phyloP scores from a whole-genome alignment of 2,329 filamentous ascomycete genomes.

The Hypomyces perniciosus region DNA sequence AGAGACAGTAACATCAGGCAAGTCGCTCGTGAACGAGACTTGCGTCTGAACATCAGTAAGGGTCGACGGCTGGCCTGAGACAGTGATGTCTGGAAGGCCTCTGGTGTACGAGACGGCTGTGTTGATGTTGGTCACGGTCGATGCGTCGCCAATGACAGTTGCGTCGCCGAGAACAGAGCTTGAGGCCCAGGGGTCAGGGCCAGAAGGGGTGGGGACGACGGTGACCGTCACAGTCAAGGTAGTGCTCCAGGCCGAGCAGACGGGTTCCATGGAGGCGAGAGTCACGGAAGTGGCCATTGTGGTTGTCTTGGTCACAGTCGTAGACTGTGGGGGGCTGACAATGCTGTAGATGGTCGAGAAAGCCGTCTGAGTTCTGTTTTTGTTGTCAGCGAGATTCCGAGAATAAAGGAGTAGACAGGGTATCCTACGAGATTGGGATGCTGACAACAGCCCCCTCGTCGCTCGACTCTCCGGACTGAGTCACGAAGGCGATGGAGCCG shows the following conservation, averaged over 20 bases:
- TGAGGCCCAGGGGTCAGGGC: conserved; percentile 4
- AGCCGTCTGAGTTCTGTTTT: conserved; percentile 27
- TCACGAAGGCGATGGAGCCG: conserved; percentile 7
- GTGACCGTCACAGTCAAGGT: conserved; percentile 24
- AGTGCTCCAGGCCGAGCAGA: conserved; percentile 14
- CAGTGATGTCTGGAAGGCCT: conserved; percentile 27
- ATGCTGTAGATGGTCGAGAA: conserved; percentile 29
- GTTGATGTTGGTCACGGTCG: conserved; percentile 26
- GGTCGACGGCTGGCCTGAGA: conserved; percentile 27
- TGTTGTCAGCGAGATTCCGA: neutral
- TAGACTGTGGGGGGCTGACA: conserved; percentile 14
- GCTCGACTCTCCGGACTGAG: neutral
- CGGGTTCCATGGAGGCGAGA: conserved; percentile 4
- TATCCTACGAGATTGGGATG: conserved; percentile 32
- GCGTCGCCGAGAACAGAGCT: conserved; percentile 17
- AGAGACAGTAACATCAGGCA: conserved; percentile 23
- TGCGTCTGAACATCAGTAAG: conserved; percentile 24
- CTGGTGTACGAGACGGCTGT: conserved; percentile 24
- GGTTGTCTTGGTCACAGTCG: conserved; percentile 16
- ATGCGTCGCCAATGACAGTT: conserved; percentile 24
- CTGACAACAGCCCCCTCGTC: conserved; percentile 15
- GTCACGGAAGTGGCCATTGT: conserved; percentile 16
- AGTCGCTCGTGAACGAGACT: conserved; percentile 19
- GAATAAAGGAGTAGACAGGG: neutral
- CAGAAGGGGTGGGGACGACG: conserved; percentile 11